Evolutionary conservation across 1,284 basidiomycete species (phyloP), one percentile per base, ranked within the genome.

Genomic region (Irpex lacteus): DNA sequence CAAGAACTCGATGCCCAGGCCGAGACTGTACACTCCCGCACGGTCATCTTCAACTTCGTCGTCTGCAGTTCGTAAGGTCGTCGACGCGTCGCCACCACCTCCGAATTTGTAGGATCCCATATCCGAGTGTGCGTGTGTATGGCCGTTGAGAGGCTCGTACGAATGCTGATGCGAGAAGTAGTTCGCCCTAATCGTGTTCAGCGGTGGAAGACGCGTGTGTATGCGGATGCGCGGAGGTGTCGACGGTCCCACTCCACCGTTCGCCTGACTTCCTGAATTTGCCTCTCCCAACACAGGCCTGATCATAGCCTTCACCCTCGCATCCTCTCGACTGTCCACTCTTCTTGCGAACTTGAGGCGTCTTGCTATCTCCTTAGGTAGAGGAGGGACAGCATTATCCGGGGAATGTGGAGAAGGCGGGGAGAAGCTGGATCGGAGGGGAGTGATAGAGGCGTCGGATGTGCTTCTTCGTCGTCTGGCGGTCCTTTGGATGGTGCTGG

Each of bases 141-240:
- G 11, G 0, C 8, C 18, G 50, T 53, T 53, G 13, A 26, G 50
- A 19, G 50, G 21, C 50, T 18, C n/a, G n/a, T 18, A 26, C 11
- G 11, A 15, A 47, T 47, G 44, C 5, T 13, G 21, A 26, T 26
- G 13, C 19, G n/a, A 26, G 50, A 53, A 53, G 19, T 21, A 26
- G 9, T 19, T 9, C 15, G 50, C n/a, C 18, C 21, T 53, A 1
- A 26, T 26, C 9, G 50, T 72, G 50, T 68, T 70, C 44, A 75
- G 59, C 4, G 72, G 68, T 21, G 73, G 72, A 3, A 73, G 68
- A 37, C 70, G 72, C 3, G 71, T 65, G 44, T 73, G 72, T 38
- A 72, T 62, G 60, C 66, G 70, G 54, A 64, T 47, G 11, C 64
- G 53, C 8, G 58, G 53, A 7, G 50, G 50, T 2, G 50, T 26